These are phyloP conservation scores for Picea mariana DNA, from an alignment of 83 land plant species.

Conservation along the genomic window DNA sequence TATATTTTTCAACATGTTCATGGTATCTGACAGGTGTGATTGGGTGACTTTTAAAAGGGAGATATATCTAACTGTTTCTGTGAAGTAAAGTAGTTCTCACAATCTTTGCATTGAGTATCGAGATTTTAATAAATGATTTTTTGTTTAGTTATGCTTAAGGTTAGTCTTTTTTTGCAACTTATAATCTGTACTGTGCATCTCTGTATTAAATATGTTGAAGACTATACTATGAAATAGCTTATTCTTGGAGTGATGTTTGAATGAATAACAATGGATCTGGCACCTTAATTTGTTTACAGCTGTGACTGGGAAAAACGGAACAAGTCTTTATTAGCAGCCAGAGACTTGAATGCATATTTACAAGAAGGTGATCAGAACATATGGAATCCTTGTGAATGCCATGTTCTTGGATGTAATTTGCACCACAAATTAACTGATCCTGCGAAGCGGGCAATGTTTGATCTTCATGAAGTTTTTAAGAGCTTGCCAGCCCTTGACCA, in stretches of 20 bases:
- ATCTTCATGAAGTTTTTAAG: conserved; percentile 87
- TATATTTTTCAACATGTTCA: no score
- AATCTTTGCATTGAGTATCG: neutral
- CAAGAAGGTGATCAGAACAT: conserved; percentile 25
- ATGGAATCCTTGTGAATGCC: conserved; percentile 67
- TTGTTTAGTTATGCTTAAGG: neutral
- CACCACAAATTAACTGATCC: conserved; percentile 35
- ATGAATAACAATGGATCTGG: neutral
- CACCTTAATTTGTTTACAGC: conserved; percentile 43
- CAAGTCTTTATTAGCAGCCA: conserved; percentile 26
- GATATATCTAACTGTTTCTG: no score
- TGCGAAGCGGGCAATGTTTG: conserved; percentile 47
- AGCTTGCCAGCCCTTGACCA: conserved; percentile 53
- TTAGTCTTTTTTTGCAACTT: neutral
- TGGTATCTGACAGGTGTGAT: no score
- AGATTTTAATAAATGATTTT: neutral
- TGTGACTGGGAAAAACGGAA: conserved; percentile 84
- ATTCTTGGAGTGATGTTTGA: neutral
- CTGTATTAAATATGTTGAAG: neutral
- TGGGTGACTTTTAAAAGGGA: no score
- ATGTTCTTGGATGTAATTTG: conserved; percentile 73
- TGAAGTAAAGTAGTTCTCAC: no score
- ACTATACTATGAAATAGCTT: neutral
- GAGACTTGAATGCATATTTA: neutral
- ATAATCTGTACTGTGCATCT: neutral